A percentile compares a stretch with the other conserved stretches of the same genome.
Evolutionary conservation across 2,329 filamentous ascomycete species (phyloP).

Genomic region (Drechmeria coniospora): DNA sequence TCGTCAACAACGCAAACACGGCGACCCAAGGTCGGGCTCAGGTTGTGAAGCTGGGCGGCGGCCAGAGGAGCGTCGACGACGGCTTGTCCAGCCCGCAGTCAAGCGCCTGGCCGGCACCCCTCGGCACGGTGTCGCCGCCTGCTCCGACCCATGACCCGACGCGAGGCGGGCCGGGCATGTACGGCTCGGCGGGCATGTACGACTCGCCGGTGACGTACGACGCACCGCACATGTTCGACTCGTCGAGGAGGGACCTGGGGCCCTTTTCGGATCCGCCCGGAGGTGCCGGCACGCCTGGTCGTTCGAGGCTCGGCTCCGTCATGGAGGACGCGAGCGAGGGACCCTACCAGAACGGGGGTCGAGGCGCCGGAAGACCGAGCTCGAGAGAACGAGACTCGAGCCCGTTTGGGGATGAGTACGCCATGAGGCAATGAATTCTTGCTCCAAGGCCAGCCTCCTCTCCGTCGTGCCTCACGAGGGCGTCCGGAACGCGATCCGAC

Average conservation of each 20-base stretch:
- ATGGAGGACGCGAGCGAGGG: constrained; percentile 42
- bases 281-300: constrained; percentile 17
- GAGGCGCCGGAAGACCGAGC: constrained; percentile 18
- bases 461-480: not conserved
- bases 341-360: too few relatives aligned
- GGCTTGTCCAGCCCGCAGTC: constrained; percentile 23
- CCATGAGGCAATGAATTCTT: constrained; percentile 29
- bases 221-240: constrained; percentile 34
- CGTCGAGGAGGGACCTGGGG: constrained; percentile 34
- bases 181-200: too few relatives aligned
- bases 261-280: constrained; percentile 43
- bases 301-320: constrained; percentile 36
- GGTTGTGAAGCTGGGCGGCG: constrained; percentile 41
- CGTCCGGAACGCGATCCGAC: too few relatives aligned
- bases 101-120: constrained; percentile 9
- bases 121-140: constrained; percentile 3
- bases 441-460: not conserved
- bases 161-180: constrained; percentile 28
- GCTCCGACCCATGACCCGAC: constrained; percentile 8
- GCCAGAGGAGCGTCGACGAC: constrained; percentile 29
- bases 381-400: constrained; percentile 21
- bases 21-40: constrained; percentile 42
- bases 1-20: constrained; percentile 49
- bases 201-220: constrained; percentile 31
- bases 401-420: constrained; percentile 44